Conservation (phyloP, 495 filamentous ascomycete species). For the Podospora pseudoanserina region DNA sequence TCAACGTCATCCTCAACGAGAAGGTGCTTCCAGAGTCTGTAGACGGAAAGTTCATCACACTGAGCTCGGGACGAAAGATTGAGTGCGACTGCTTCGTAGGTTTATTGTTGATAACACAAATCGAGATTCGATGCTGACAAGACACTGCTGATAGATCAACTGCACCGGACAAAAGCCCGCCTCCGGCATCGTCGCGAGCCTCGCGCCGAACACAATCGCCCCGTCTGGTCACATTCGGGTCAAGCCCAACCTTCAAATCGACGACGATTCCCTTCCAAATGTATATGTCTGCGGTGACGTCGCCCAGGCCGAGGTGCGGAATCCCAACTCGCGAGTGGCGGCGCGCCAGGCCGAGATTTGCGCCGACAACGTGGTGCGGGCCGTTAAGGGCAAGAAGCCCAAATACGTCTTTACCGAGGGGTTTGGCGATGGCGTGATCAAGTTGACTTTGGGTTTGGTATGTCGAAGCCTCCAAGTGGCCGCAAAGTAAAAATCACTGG, state of each 20-base stretch:
- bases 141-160: slow-evolving; percentile 23
- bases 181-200: slow-evolving; percentile 19
- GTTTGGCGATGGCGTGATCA: slow-evolving; percentile 30
- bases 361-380: slow-evolving; percentile 29
- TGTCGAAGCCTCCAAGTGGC: background rate
- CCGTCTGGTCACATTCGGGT: slow-evolving; percentile 29
- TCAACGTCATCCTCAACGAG: slow-evolving; percentile 43
- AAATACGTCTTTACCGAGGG: slow-evolving; percentile 18
- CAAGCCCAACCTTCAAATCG: slow-evolving; percentile 30
- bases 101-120: background rate
- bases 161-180: slow-evolving; percentile 31
- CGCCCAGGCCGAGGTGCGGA: slow-evolving; percentile 24
- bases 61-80: slow-evolving; percentile 25
- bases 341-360: slow-evolving; percentile 27
- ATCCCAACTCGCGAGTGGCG: slow-evolving; percentile 27
- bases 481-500: background rate
- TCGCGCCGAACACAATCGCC: slow-evolving; percentile 25
- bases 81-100: slow-evolving; percentile 32
- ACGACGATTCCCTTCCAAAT: slow-evolving; percentile 29
- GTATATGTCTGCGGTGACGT: slow-evolving; percentile 32
- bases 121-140: background rate
- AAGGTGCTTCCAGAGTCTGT: slow-evolving; percentile 16
- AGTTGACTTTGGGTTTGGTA: slow-evolving; percentile 31
- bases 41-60: slow-evolving; percentile 18
- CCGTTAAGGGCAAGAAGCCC: slow-evolving; percentile 16